Evolutionary conservation across 2,329 filamentous ascomycete genomes (phyloP).

Genomic region (Alternaria longipes): DNA sequence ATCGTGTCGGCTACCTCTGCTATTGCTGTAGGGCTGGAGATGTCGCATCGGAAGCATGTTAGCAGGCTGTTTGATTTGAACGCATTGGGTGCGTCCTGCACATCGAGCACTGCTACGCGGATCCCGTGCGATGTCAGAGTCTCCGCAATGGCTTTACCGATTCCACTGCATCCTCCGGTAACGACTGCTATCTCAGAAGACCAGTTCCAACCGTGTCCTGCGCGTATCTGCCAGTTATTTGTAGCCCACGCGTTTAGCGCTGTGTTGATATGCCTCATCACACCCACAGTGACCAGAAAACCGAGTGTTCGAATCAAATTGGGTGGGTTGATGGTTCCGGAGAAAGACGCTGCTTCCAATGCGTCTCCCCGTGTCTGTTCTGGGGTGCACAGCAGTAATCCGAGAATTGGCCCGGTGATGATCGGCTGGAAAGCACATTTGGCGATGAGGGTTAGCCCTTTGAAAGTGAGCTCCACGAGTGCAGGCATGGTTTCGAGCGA

Average conservation of each 20-base stretch:
- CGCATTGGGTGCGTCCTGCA: conserved; percentile 13
- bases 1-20: conserved; percentile 19
- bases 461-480: not conserved
- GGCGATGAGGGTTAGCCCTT: not conserved
- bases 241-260: conserved; percentile 14
- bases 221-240: conserved; percentile 14
- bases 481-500: not conserved
- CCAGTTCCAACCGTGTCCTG: conserved; percentile 23
- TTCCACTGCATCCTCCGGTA: conserved; percentile 28
- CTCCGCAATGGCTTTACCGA: conserved; percentile 25
- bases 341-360: not conserved
- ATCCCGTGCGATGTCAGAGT: conserved; percentile 18
- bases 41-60: conserved; percentile 29
- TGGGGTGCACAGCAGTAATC: conserved; percentile 6
- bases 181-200: conserved; percentile 25
- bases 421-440: conserved; percentile 8
- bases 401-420: conserved; percentile 5
- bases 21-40: conserved; percentile 21
- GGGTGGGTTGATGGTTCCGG: not conserved
- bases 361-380: not conserved
- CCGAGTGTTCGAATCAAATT: not conserved
- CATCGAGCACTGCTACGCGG: conserved; percentile 26
- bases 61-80: conserved; percentile 17
- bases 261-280: conserved; percentile 4
- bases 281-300: conserved; percentile 5